These are phyloP conservation scores for Terana coerulea DNA, from an alignment of 768 basidiomycete species.

Conservation along the genomic window DNA sequence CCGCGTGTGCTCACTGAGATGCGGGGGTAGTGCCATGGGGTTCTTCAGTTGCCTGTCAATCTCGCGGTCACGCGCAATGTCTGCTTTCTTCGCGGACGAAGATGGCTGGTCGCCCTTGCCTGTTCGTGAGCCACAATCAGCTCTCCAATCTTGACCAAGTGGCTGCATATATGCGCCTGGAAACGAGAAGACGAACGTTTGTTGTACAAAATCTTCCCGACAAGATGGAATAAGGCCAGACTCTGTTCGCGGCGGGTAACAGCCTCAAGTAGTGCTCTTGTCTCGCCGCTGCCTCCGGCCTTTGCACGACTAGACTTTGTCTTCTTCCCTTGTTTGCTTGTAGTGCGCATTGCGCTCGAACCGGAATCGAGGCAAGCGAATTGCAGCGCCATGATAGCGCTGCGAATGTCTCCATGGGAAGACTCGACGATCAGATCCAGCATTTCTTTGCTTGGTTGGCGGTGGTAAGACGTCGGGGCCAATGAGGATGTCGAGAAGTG, in stretches of 20 bases:
- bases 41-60: slow-evolving; percentile 53
- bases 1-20: slow-evolving; percentile 58
- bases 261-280: slow-evolving; percentile 54
- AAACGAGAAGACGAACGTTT: slow-evolving; percentile 74
- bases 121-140: slow-evolving; percentile 27
- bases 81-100: slow-evolving; percentile 54
- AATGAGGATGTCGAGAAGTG: slow-evolving; percentile 45
- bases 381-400: slow-evolving; percentile 90
- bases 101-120: slow-evolving; percentile 72
- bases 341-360: slow-evolving; percentile 32
- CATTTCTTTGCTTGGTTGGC: slow-evolving; percentile 56
- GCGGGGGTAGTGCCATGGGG: slow-evolving; percentile 52
- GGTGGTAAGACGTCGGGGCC: slow-evolving; percentile 13
- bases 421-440: slow-evolving; percentile 75
- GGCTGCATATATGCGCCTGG: neutral
- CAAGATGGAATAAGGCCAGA: slow-evolving; percentile 83
- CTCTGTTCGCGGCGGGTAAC: slow-evolving; percentile 83
- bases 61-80: slow-evolving; percentile 56
- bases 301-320: slow-evolving; percentile 17
- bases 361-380: slow-evolving; percentile 53
- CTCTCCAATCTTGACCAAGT: neutral
- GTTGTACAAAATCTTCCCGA: slow-evolving; percentile 94
- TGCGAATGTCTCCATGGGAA: slow-evolving; percentile 88
- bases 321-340: neutral
- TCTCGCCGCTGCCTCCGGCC: slow-evolving; percentile 30